Percentiles rank a stretch among this genome's conserved stretches.
phyloP scores from a whole-genome alignment of 2,329 filamentous ascomycete species.

The Venturia carpophila region DNA sequence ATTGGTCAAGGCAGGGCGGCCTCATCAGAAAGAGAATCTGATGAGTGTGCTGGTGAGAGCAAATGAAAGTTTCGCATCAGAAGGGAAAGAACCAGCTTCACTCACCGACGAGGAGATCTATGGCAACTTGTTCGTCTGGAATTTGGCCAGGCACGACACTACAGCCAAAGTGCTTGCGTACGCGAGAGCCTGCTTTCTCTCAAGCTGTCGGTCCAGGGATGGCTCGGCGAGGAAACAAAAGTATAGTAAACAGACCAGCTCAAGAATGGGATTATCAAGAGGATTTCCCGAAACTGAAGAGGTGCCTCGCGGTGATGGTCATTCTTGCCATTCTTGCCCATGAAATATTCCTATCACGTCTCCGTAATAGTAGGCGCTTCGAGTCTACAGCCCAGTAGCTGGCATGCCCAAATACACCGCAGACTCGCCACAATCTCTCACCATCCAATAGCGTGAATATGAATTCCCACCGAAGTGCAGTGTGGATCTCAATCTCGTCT shows the following conservation, averaged over 20 bases:
- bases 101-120: conserved; percentile 16
- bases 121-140: conserved; percentile 18
- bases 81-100: conserved; percentile 4
- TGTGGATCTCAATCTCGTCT: not conserved
- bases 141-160: conserved; percentile 15
- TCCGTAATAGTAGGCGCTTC: conserved; percentile 13
- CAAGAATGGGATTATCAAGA: conserved; percentile 11
- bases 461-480: conserved; percentile 2
- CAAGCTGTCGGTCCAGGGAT: conserved; percentile 11
- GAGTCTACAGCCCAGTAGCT: conserved; percentile 8
- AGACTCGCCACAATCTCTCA: not conserved
- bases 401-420: conserved; percentile 13
- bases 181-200: conserved; percentile 3
- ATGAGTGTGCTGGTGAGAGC: conserved; percentile 15
- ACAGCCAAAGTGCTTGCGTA: conserved; percentile 12
- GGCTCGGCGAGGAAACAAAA: conserved; percentile 15
- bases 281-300: conserved; percentile 12
- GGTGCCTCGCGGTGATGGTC: conserved; percentile 14
- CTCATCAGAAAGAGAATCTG: conserved; percentile 12
- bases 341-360: not conserved
- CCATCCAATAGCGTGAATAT: not conserved
- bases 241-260: not conserved
- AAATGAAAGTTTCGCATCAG: not conserved
- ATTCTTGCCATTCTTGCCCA: not conserved
- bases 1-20: not conserved